phyloP scores from a whole-genome alignment of 176 grass and related monocot species.

The Cymbopogon citratus region DNA sequence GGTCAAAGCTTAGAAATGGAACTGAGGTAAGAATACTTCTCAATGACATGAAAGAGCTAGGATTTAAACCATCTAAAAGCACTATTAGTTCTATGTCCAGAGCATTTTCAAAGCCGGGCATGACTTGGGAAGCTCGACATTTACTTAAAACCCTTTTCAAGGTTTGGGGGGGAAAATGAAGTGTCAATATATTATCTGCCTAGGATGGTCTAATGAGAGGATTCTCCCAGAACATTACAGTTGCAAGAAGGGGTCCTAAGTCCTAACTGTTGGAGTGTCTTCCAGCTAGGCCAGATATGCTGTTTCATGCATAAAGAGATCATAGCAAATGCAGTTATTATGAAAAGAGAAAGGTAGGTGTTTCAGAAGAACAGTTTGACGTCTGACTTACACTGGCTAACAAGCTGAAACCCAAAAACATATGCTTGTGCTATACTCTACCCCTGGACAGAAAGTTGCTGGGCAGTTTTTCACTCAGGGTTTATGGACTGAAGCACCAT shows the following conservation, averaged over 20 bases:
- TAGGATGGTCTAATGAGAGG: neutral
- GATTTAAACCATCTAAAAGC: constrained; percentile 57
- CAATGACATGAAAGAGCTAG: constrained; percentile 80
- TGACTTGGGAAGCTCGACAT: constrained; percentile 44
- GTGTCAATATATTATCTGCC: neutral
- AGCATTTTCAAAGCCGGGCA: constrained; percentile 72
- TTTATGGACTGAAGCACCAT: neutral
- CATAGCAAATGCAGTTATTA: neutral
- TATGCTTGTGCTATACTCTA: neutral
- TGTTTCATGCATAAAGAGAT: neutral
- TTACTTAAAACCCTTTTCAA: constrained; percentile 61
- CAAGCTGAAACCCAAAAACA: neutral
- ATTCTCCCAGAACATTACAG: constrained; percentile 1
- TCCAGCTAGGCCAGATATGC: neutral
- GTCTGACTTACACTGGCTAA: neutral
- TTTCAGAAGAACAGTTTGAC: neutral
- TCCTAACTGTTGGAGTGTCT: neutral
- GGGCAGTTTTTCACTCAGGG: neutral
- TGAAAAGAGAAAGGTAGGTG: neutral
- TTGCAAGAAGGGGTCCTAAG: neutral
- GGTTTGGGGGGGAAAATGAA: constrained; percentile 26
- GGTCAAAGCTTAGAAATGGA: constrained; percentile 78
- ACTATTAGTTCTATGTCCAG: constrained; percentile 63
- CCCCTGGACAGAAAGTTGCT: neutral
- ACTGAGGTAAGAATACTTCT: constrained; percentile 61